Conservation (phyloP, 164 flowering plant genomes). For the Pachysandra terminalis region DNA sequence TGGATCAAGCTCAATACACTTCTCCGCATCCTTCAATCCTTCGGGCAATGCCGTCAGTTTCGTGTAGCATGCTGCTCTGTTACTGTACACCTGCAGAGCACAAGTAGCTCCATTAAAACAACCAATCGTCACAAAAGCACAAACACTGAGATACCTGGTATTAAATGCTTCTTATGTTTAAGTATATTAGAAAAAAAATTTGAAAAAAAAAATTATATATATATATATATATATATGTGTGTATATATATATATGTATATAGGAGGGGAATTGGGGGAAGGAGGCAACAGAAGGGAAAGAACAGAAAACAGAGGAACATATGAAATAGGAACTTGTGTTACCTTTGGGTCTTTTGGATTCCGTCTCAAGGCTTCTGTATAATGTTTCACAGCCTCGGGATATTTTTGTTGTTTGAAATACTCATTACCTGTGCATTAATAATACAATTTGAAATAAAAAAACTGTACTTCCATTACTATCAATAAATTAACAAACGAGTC, state of each 20-base stretch:
- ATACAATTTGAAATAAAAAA: neutral
- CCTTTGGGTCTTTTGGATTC: constrained; percentile 88
- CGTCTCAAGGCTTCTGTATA: constrained; percentile 87
- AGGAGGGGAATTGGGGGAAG: neutral
- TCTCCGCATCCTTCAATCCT: constrained; percentile 94
- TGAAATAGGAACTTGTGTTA: constrained; percentile 8
- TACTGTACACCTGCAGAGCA: constrained; percentile 79
- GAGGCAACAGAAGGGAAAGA: neutral
- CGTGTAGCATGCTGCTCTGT: constrained; percentile 96
- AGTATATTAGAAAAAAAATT: too few relatives aligned
- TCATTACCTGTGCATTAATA: constrained; percentile 62
- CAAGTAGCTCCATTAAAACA: neutral
- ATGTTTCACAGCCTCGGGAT: constrained; percentile 89
- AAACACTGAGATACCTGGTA: neutral
- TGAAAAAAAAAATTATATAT: too few relatives aligned
- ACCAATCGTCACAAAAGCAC: neutral
- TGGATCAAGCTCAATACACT: constrained; percentile 97
- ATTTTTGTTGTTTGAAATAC: constrained; percentile 80
- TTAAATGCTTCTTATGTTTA: too few relatives aligned
- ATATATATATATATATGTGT: too few relatives aligned
- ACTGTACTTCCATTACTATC: too few relatives aligned
- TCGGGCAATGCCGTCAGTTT: constrained; percentile 93
- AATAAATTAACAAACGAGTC: too few relatives aligned
- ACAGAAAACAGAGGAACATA: too few relatives aligned
- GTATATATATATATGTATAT: too few relatives aligned